A percentile compares a stretch with the other conserved stretches of the same genome.
phyloP scores from a whole-genome alignment of 148 eudicot species.

The Amaranthus cruentus region DNA sequence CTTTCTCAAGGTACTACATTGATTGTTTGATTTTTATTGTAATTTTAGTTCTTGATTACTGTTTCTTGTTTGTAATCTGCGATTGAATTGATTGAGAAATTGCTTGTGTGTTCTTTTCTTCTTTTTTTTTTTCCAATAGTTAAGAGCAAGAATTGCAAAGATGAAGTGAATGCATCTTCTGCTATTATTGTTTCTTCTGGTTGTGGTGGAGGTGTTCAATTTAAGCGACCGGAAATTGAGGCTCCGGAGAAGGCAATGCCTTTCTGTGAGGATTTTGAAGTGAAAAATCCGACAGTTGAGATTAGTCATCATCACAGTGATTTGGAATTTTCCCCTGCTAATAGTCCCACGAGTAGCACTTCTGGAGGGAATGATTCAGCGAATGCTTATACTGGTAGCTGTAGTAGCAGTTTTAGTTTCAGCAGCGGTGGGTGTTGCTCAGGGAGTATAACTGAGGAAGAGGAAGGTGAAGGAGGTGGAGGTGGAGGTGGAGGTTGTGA shows the following conservation, averaged over 20 bases:
- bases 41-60: neutral
- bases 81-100: neutral
- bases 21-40: neutral
- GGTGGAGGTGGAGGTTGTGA: conserved; percentile 19
- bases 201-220: conserved; percentile 13
- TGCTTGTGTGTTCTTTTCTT: neutral
- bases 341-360: conserved; percentile 55
- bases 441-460: conserved; percentile 58
- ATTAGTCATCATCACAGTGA: conserved; percentile 51
- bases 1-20: conserved; percentile 69
- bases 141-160: conserved; percentile 49
- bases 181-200: neutral
- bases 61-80: neutral
- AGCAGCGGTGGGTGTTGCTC: conserved; percentile 56
- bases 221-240: conserved; percentile 13
- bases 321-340: conserved; percentile 45
- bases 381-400: conserved; percentile 35
- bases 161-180: conserved; percentile 25
- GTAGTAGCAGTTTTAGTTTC: conserved; percentile 39
- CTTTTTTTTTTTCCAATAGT: conserved; percentile 27
- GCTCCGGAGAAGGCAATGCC: conserved; percentile 26
- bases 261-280: conserved; percentile 34
- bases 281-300: conserved; percentile 33
- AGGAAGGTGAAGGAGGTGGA: conserved; percentile 38
- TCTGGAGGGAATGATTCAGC: conserved; percentile 40